Evolutionary conservation across 177 flowering plant species (phyloP), one percentile per base, ranked within the genome.

Genomic region (Telopea speciosissima): DNA sequence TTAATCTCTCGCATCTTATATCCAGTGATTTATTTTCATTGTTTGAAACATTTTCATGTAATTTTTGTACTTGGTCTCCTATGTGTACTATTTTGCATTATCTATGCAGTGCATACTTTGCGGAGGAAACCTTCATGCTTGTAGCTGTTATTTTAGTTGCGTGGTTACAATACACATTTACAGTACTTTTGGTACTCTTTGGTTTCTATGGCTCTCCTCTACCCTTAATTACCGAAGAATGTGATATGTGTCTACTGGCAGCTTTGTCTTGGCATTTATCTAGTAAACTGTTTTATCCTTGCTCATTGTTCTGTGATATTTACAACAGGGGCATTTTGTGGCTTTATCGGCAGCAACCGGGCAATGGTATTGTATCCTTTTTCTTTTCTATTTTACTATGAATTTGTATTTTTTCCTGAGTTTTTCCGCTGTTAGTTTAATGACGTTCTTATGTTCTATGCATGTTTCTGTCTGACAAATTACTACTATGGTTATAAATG

Each of bases 281-380:
- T n/a, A 3, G 21, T 24, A 59, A 16, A 21, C 22, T 22, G n/a
- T 22, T 28, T 59, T 17, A 28, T 21, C 0, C 68, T 58, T 36
- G 21, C 64, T 74, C 17, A 59, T 33, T 61, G 13, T 60, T 21
- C 44, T 10, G 36, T 64, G 5, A 3, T 72, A 26, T 60, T 68
- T 28, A 12, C 63, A 24, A 76, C 91, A 91, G 98, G 87, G 94
- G 87, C 23, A 88, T 93, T 26, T 74, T 93, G 36, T 86, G 79
- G 83, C 64, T 91, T 58, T 86, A 87, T 62, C 92, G 84, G 73
- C 85, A 80, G 75, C 96, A 93, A 79, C 67, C 96, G 69, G 94
- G 97, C 68, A 86, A 93, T 66, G 97, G 98, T 93, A 90, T 68
- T 79, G 5, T 42, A 68, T 31, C 52, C 75, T 16, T 24, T 76